Percentiles rank a stretch among this genome's conserved stretches.
Conservation (phyloP, 805 yeast genomes). For the Pichia phayaonensis region DNA sequence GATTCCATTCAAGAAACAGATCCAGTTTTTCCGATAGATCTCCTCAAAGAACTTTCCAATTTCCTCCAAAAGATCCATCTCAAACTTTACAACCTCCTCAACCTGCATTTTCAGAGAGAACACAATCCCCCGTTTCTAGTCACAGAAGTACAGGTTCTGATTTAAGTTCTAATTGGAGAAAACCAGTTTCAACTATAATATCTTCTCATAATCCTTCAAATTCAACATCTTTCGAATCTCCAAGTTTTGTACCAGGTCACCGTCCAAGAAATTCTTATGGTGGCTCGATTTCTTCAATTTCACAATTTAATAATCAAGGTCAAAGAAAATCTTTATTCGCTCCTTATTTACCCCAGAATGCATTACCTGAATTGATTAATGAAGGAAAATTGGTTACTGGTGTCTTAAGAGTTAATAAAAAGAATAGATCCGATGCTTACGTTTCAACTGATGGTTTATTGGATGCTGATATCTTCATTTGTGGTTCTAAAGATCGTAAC, state of each 20-base stretch:
- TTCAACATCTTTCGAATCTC: conserved; percentile 17
- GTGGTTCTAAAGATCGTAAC: conserved; percentile 97
- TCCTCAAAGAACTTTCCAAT: conserved; percentile 50
- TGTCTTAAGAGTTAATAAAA: conserved; percentile 85
- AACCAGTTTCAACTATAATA: conserved; percentile 28
- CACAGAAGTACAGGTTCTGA: conserved; percentile 35
- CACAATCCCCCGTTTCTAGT: conserved; percentile 17
- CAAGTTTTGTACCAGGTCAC: conserved; percentile 56
- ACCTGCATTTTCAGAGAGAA: conserved; percentile 40
- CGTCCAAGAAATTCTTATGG: conserved; percentile 66
- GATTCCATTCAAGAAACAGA: conserved; percentile 24
- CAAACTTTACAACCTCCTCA: conserved; percentile 41
- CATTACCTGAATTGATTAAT: conserved; percentile 78
- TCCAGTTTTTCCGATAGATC: conserved; percentile 25
- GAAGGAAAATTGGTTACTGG: conserved; percentile 94
- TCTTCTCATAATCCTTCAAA: conserved; percentile 13
- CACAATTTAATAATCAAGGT: conserved; percentile 31
- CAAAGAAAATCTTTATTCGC: conserved; percentile 80
- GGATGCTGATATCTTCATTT: conserved; percentile 94
- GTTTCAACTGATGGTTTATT: conserved; percentile 94
- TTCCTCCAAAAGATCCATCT: conserved; percentile 43
- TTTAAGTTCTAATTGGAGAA: conserved; percentile 61
- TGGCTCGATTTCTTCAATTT: conserved; percentile 50
- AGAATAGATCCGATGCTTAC: conserved; percentile 95
- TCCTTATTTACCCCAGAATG: conserved; percentile 90